Conservation (phyloP, 1,284 basidiomycete species). For the Tylopilus sp. region DNA sequence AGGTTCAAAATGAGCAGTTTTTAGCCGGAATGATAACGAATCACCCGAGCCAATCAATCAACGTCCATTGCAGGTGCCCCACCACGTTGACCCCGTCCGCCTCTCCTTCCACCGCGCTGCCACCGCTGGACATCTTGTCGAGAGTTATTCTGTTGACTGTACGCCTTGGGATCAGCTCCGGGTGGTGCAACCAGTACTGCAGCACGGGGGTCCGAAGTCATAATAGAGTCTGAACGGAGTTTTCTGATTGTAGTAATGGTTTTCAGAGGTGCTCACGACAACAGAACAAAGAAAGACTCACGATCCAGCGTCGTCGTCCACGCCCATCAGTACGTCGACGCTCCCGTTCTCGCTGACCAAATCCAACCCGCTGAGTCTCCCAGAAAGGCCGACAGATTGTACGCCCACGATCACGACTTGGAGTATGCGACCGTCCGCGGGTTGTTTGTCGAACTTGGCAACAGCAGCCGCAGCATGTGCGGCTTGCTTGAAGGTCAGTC, state of each 20-base stretch:
- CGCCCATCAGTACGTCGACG: slow-evolving; percentile 66
- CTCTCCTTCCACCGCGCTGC: slow-evolving; percentile 34
- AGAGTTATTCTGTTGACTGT: slow-evolving; percentile 39
- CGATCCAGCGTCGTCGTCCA: slow-evolving; percentile 50
- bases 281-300: slow-evolving; percentile 41
- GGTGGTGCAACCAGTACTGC: slow-evolving; percentile 70
- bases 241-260: slow-evolving; percentile 50
- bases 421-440: slow-evolving; percentile 77
- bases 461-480: slow-evolving; percentile 68
- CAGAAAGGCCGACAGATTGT: slow-evolving; percentile 36
- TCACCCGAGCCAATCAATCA: slow-evolving; percentile 20
- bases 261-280: not conserved
- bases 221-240: slow-evolving; percentile 79
- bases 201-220: slow-evolving; percentile 67
- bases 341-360: slow-evolving; percentile 62
- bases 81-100: slow-evolving; percentile 35
- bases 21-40: not conserved
- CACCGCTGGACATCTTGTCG: slow-evolving; percentile 30
- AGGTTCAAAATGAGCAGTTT: slow-evolving; percentile 14
- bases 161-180: slow-evolving; percentile 58
- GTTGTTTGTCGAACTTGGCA: slow-evolving; percentile 72
- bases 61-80: slow-evolving; percentile 39
- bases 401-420: slow-evolving; percentile 63
- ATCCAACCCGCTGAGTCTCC: slow-evolving; percentile 50
- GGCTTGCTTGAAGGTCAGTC: slow-evolving; percentile 70